Evolutionary conservation across 164 flowering plant genomes (phyloP).

Genomic region (Sextonia rubra): DNA sequence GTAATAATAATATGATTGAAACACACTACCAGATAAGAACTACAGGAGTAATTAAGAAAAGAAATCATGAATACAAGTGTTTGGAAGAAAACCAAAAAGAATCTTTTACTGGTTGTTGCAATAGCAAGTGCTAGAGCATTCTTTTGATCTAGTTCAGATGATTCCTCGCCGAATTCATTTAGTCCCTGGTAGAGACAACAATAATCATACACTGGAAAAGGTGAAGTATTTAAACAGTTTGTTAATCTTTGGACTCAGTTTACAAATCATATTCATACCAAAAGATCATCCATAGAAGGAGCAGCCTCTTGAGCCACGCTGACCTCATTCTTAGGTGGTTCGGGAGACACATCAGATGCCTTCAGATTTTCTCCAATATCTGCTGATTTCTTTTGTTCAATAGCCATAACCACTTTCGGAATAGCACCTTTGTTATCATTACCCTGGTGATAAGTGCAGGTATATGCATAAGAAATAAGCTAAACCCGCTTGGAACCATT

Average conservation of each 20-base stretch:
- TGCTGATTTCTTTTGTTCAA: constrained; percentile 54
- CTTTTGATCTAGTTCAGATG: constrained; percentile 69
- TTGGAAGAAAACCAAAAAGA: too few relatives aligned
- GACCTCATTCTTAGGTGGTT: constrained; percentile 42
- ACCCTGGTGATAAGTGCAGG: constrained; percentile 10
- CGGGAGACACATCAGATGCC: constrained; percentile 37
- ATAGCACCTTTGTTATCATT: constrained; percentile 21
- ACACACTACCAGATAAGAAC: not conserved
- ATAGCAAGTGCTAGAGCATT: constrained; percentile 89
- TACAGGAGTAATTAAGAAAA: too few relatives aligned
- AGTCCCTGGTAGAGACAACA: constrained; percentile 41
- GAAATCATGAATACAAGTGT: not conserved
- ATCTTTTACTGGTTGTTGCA: constrained; percentile 67
- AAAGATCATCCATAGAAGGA: constrained; percentile 63
- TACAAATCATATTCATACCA: constrained; percentile 44
- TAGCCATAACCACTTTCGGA: constrained; percentile 61
- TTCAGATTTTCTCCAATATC: constrained; percentile 38
- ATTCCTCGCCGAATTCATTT: constrained; percentile 61
- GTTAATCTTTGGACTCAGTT: not conserved
- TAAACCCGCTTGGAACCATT: not conserved
- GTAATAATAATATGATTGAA: constrained; percentile 10
- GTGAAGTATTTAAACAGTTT: not conserved
- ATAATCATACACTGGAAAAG: not conserved
- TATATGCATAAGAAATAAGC: not conserved
- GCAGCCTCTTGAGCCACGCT: constrained; percentile 28